These are phyloP conservation scores for Arabidopsis hybrid DNA, from an alignment of 441 rosid genomes.

Conservation along the genomic window DNA sequence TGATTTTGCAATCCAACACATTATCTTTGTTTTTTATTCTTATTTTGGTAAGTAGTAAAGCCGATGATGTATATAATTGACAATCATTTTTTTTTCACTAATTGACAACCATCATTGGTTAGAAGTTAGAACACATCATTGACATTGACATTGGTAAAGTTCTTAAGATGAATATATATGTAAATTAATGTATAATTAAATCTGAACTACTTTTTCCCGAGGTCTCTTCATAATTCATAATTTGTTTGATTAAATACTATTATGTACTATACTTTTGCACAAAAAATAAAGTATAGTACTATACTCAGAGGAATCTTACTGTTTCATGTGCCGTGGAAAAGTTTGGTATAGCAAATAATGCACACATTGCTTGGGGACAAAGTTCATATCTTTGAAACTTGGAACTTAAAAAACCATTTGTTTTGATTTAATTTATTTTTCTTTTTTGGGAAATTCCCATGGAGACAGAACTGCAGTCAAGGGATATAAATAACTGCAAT, in stretches of 20 bases:
- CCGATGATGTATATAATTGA: conserved; percentile 12
- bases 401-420: conserved; percentile 4
- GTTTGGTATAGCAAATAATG: conserved; percentile 43
- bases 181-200: neutral
- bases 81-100: neutral
- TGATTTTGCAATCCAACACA: conserved; percentile 16
- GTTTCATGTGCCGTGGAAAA: conserved; percentile 46
- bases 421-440: neutral
- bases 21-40: conserved; percentile 16
- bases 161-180: neutral
- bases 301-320: conserved; percentile 36
- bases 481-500: neutral
- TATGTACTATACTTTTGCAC: neutral
- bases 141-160: neutral
- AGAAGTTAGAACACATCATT: neutral
- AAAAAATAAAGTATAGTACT: conserved; percentile 10
- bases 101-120: conserved; percentile 15
- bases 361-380: conserved; percentile 45
- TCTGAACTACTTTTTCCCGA: neutral
- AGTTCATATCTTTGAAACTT: conserved; percentile 41
- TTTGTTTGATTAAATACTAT: conserved; percentile 15
- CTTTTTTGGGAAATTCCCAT: conserved; percentile 14
- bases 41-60: conserved; percentile 24
- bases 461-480: conserved; percentile 21
- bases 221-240: neutral